Evolutionary conservation across 768 basidiomycete species (phyloP).

Genomic region (Amanita molliuscula): DNA sequence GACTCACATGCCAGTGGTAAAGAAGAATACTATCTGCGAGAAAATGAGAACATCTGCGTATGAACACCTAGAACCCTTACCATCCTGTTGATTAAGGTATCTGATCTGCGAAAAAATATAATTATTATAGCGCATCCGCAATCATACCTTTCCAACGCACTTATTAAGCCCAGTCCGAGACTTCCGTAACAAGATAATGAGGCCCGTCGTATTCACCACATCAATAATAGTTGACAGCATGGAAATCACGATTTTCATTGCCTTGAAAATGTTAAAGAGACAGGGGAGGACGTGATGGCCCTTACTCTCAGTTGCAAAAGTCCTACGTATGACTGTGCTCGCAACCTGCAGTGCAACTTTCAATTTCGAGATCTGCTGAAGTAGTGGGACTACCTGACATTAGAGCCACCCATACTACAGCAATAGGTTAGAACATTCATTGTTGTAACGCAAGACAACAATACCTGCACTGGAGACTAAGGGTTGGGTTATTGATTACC

Average conservation of each 20-base stretch:
- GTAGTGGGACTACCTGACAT: not conserved
- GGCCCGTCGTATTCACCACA: not conserved
- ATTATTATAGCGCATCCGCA: not conserved
- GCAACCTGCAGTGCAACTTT: not conserved
- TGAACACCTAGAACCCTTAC: not conserved
- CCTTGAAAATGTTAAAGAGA: not conserved
- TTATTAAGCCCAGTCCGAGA: not conserved
- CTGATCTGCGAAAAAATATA: not conserved
- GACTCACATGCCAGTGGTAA: too few relatives aligned
- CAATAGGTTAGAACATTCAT: too few relatives aligned
- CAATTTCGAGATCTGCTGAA: not conserved
- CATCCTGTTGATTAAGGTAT: not conserved
- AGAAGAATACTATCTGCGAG: too few relatives aligned
- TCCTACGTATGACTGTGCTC: not conserved
- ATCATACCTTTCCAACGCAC: not conserved
- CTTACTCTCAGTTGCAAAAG: not conserved
- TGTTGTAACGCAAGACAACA: too few relatives aligned
- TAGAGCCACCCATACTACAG: not conserved
- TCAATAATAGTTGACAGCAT: not conserved
- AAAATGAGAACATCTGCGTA: too few relatives aligned
- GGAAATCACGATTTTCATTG: not conserved
- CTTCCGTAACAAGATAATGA: not conserved
- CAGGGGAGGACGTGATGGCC: not conserved
- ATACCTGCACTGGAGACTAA: too few relatives aligned
- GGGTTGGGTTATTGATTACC: too few relatives aligned